Base-by-base conservation (phyloP, 441 rosid genomes). In the Breynia disticha region DNA sequence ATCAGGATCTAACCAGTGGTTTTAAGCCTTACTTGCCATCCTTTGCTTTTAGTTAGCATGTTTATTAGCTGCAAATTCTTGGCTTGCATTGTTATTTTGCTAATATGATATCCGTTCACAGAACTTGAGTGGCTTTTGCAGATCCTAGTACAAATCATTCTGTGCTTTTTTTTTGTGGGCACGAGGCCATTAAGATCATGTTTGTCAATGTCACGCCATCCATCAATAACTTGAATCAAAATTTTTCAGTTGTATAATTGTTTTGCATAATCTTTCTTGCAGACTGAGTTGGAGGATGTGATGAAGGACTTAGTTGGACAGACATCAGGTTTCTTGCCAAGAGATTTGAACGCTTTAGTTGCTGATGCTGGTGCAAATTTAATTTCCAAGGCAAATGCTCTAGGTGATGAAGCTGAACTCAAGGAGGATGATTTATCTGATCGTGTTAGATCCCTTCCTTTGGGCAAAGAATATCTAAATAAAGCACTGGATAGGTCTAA, bases 281-380 rank as follows among this genome's bases (percentile, higher is more conserved):
- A 93, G 97, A 73, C 66, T 53, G 75, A 64, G 67, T 66, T 78
- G 28, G 82, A 79, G 54, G 95, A 84, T 44, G 62, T 72, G 55
- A 54, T 83, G 52, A 93, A 86, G 72, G 91, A 73, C 56, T 59
- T 88, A 37, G 84, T 86, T 37, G 98, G 84, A 59, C 98, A 93
- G 77, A 88, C 95, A 17, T 88, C 97, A 58, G 98, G 97, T 55
- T 88, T 84, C 82, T 70, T 83, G 74, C 95, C 97, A 28, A 82
- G 91, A 55, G 98, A 93, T 73, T 66, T 93, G 66, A 63, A 55
- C 12, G 98, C 98, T 56, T 76, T 93, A 63, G 67, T 86, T 63
- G 98, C 98, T 28, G 98, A 93, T 76, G 80, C 86, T 61, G 90
- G 91, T 32, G 88, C 84, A 54, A 84, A 73, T 77, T 66, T 88